Evolutionary conservation across 2,329 filamentous ascomycete genomes (phyloP).

Genomic region (Fusarium floridanum): DNA sequence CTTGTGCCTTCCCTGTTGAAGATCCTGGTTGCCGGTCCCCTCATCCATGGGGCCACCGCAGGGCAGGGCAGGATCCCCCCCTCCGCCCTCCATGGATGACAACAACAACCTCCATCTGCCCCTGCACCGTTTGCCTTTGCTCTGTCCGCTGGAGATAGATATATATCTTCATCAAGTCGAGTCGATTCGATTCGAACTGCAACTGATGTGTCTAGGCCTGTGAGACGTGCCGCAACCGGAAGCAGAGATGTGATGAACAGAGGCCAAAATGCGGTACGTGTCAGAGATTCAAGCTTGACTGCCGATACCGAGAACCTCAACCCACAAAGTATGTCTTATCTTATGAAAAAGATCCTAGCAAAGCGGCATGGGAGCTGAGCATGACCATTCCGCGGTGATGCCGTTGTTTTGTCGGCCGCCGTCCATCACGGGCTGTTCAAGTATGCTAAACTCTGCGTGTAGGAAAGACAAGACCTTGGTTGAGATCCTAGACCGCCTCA

Average conservation of each 20-base stretch:
- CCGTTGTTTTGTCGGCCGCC: slow-evolving; percentile 17
- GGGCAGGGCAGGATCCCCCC: neutral
- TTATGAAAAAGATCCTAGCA: slow-evolving; percentile 3
- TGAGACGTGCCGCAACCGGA: slow-evolving; percentile 70
- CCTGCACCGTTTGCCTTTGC: neutral
- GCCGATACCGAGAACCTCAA: slow-evolving; percentile 70
- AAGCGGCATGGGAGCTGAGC: slow-evolving; percentile 19
- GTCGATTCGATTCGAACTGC: neutral
- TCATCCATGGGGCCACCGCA: neutral
- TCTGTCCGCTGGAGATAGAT: neutral
- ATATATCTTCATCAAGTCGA: neutral
- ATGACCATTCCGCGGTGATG: slow-evolving; percentile 13
- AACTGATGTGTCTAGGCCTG: slow-evolving; percentile 59
- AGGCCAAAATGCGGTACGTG: slow-evolving; percentile 73
- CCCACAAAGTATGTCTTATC: slow-evolving; percentile 69
- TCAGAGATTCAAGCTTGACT: slow-evolving; percentile 68
- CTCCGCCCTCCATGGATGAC: neutral
- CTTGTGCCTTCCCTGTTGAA: neutral
- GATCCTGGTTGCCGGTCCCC: slow-evolving; percentile 3
- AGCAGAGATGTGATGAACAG: slow-evolving; percentile 74
- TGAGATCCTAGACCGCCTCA: slow-evolving; percentile 70
- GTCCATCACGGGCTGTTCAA: neutral
- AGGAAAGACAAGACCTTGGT: slow-evolving; percentile 74
- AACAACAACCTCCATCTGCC: neutral
- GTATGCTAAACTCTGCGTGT: slow-evolving; percentile 31